Conservation (phyloP, 1,284 basidiomycete species). For the Ceratobasidium sp. region DNA sequence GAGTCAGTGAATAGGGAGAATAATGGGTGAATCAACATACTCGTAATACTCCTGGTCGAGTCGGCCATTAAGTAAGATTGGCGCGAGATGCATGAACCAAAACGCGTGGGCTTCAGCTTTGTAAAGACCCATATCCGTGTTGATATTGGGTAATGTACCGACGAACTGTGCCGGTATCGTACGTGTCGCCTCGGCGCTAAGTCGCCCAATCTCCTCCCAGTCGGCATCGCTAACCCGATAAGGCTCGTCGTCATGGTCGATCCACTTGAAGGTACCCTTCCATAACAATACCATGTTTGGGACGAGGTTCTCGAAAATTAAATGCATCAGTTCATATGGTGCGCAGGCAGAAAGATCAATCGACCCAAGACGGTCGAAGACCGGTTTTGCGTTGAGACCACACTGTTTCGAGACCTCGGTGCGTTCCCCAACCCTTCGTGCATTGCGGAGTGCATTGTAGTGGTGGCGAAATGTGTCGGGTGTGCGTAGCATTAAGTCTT, state of each 20-base stretch:
- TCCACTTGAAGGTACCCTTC: too few species aligned
- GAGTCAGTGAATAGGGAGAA: background rate
- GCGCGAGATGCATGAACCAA: constrained; percentile 16
- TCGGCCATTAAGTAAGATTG: constrained; percentile 9
- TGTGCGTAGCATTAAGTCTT: background rate
- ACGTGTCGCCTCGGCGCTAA: constrained; percentile 10
- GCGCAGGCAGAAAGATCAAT: constrained; percentile 39
- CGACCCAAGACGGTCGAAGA: background rate
- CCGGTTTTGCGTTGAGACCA: background rate
- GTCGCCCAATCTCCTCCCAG: constrained; percentile 32
- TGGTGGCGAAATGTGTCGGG: background rate
- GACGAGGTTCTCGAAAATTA: constrained; percentile 47
- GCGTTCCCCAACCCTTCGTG: background rate
- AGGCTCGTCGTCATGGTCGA: background rate
- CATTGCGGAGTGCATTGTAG: background rate
- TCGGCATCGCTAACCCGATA: background rate
- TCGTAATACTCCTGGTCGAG: constrained; percentile 7
- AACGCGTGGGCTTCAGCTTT: constrained; percentile 9
- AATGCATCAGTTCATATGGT: constrained; percentile 49
- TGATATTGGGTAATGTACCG: constrained; percentile 27
- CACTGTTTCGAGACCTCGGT: background rate
- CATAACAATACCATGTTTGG: constrained; percentile 36
- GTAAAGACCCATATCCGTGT: background rate
- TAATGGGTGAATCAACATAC: background rate
- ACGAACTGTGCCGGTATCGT: constrained; percentile 46